A percentile compares a stretch with the other conserved stretches of the same genome.
Conservation (phyloP, 495 filamentous ascomycete genomes). For the Talaromyces thailandensis region DNA sequence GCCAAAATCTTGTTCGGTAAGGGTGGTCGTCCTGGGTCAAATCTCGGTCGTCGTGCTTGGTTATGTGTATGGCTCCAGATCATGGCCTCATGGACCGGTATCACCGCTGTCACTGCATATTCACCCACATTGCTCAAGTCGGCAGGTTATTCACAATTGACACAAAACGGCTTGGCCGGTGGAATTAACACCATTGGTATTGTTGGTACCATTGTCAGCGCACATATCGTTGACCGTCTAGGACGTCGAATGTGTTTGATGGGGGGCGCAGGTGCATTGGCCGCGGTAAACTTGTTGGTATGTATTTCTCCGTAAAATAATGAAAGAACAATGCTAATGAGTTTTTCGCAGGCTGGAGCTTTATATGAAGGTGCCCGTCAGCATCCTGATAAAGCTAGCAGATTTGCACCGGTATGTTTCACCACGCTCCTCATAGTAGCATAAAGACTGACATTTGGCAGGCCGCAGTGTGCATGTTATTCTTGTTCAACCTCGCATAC, state of each 20-base stretch:
- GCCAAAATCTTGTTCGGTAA: conserved; percentile 23
- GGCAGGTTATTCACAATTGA: conserved; percentile 25
- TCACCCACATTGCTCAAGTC: conserved; percentile 33
- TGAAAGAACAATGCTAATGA: neutral
- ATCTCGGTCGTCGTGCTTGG: conserved; percentile 37
- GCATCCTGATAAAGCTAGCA: conserved; percentile 17
- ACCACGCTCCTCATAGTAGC: neutral
- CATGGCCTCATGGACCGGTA: conserved; percentile 43
- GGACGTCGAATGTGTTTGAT: conserved; percentile 39
- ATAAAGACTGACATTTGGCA: neutral
- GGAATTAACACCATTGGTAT: conserved; percentile 47
- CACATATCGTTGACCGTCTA: conserved; percentile 42
- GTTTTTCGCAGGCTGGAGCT: conserved; percentile 18
- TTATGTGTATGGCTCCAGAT: conserved; percentile 45
- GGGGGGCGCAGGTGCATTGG: conserved; percentile 23
- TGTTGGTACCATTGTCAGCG: conserved; percentile 42
- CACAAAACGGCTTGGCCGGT: conserved; percentile 40
- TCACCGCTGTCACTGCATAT: conserved; percentile 34
- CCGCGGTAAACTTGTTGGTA: conserved; percentile 26
- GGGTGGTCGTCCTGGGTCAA: conserved; percentile 18
- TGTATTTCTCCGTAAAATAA: neutral
- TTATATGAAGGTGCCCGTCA: conserved; percentile 30
- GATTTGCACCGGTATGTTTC: conserved; percentile 39
- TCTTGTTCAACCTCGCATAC: conserved; percentile 45
- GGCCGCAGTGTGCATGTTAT: conserved; percentile 26